A percentile compares a stretch with the other conserved stretches of the same genome.
phyloP scores from a whole-genome alignment of 2,329 filamentous ascomycete genomes.

The Aphanocladium album region DNA sequence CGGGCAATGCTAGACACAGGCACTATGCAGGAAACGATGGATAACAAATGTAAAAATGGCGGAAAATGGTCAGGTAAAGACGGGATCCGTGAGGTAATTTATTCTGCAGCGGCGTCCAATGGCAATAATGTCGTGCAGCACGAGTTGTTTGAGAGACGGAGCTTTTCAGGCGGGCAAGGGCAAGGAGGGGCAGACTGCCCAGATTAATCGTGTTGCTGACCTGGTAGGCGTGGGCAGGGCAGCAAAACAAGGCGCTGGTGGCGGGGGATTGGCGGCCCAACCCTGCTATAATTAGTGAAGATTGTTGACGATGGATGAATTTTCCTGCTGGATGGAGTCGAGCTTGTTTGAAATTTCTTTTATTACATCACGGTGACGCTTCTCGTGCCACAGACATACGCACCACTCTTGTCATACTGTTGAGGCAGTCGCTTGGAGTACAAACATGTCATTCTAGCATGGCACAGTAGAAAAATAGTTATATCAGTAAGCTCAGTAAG shows the following conservation, averaged over 20 bases:
- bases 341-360: not conserved
- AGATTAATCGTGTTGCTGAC: no score
- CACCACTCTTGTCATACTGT: not conserved
- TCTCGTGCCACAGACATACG: not conserved
- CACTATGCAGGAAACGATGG: not conserved
- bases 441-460: not conserved
- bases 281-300: not conserved
- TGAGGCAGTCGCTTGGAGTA: not conserved
- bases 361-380: constrained; percentile 13
- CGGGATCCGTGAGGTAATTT: constrained; percentile 4
- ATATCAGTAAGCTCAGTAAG: no score
- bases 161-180: constrained; percentile 3
- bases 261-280: constrained; percentile 4
- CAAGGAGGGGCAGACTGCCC: constrained; percentile 4
- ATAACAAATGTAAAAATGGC: not conserved
- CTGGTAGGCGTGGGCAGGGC: no score
- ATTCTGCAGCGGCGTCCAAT: constrained; percentile 6
- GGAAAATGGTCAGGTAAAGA: not conserved
- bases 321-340: not conserved
- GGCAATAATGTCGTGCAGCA: constrained; percentile 11
- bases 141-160: constrained; percentile 4
- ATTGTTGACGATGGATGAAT: not conserved
- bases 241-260: constrained; percentile 3
- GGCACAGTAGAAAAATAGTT: not conserved
- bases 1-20: not conserved